phyloP scores from a whole-genome alignment of 2,329 filamentous ascomycete species.

The Aspergillus niger region DNA sequence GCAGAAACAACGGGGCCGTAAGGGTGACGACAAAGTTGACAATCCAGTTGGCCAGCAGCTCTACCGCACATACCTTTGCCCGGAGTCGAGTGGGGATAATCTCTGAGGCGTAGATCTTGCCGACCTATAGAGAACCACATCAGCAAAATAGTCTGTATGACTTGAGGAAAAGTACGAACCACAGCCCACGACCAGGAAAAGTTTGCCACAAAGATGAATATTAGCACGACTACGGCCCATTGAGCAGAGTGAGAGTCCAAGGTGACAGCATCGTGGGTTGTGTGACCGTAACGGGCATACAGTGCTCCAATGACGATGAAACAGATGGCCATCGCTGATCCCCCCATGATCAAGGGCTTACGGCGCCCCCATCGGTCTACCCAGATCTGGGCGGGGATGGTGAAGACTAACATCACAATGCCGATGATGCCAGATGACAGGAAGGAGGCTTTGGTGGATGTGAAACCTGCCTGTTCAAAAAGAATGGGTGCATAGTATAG shows the following conservation, averaged over 20 bases:
- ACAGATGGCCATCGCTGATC: conserved; percentile 27
- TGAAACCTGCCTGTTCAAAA: conserved; percentile 33
- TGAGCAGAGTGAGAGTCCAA: conserved; percentile 20
- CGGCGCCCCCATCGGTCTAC: conserved; percentile 34
- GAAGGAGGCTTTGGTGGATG: conserved; percentile 24
- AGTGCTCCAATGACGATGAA: conserved; percentile 16
- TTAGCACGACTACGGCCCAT: conserved; percentile 30
- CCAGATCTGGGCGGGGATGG: conserved; percentile 31
- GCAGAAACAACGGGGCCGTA: conserved; percentile 16
- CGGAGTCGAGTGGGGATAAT: conserved; percentile 18
- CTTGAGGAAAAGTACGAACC: conserved; percentile 1
- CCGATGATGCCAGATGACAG: conserved; percentile 34
- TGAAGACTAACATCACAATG: conserved; percentile 33
- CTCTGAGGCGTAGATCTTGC: conserved; percentile 22
- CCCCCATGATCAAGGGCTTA: conserved; percentile 30
- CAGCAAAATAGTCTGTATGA: neutral
- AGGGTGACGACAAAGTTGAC: conserved; percentile 18
- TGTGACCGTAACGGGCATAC: conserved; percentile 13
- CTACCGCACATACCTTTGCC: conserved; percentile 18
- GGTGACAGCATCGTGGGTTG: conserved; percentile 18
- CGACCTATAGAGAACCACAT: conserved; percentile 12
- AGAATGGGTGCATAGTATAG: conserved; percentile 35
- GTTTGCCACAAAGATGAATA: conserved; percentile 33
- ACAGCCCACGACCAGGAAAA: conserved; percentile 34
- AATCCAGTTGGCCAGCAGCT: conserved; percentile 19